phyloP scores from a whole-genome alignment of 768 basidiomycete genomes.

The Psilocybe tampanensis region DNA sequence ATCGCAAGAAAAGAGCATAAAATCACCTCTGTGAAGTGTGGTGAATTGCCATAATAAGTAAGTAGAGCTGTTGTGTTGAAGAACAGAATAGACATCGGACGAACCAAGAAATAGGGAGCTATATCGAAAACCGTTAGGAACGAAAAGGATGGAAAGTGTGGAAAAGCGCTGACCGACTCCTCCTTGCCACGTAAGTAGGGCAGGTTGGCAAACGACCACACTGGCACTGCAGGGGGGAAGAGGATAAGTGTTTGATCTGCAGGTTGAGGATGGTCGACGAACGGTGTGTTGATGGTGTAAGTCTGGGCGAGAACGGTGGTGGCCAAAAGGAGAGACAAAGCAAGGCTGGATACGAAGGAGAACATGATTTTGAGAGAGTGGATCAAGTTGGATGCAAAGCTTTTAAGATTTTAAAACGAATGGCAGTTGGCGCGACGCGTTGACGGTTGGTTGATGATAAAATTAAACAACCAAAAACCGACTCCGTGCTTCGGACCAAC shows the following conservation, averaged over 20 bases:
- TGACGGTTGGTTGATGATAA: slow-evolving; percentile 8
- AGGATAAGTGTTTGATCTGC: too few relatives aligned
- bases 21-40: background rate
- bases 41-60: background rate
- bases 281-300: slow-evolving; percentile 29
- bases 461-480: background rate
- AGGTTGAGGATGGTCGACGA: too few relatives aligned
- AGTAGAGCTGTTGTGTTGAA: background rate
- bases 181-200: slow-evolving; percentile 25
- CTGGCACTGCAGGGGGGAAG: too few relatives aligned
- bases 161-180: slow-evolving; percentile 21
- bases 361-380: slow-evolving; percentile 22
- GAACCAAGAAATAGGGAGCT: slow-evolving; percentile 32
- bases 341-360: slow-evolving; percentile 21
- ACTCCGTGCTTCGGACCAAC: too few relatives aligned
- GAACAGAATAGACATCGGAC: slow-evolving; percentile 9
- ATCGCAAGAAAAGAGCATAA: background rate
- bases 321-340: slow-evolving; percentile 18
- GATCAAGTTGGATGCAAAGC: slow-evolving; percentile 1
- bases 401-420: slow-evolving; percentile 1
- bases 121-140: background rate
- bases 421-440: slow-evolving; percentile 4
- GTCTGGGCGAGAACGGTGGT: slow-evolving; percentile 24
- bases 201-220: slow-evolving; percentile 29
- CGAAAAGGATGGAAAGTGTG: background rate